phyloP scores from a whole-genome alignment of 129 eudicot species.

The Artemisia tridentata region DNA sequence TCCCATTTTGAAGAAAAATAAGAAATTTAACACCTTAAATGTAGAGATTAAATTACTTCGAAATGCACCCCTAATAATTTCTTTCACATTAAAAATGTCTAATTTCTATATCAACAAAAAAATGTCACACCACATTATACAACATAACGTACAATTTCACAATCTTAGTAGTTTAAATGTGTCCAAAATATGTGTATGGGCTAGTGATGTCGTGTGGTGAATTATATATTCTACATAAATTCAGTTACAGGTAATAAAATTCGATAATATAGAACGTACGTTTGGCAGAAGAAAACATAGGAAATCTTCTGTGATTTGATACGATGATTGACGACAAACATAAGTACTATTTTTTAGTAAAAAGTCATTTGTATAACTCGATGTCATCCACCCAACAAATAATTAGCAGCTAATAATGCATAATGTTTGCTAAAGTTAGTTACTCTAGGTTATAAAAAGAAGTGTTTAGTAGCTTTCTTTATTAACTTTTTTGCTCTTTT shows the following conservation, averaged over 20 bases:
- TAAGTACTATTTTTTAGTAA: constrained; percentile 26
- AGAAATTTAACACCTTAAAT: too few species aligned
- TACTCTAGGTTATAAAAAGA: constrained; percentile 32
- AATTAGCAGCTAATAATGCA: constrained; percentile 49
- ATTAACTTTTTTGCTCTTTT: constrained; percentile 25
- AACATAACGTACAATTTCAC: too few species aligned
- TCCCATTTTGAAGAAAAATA: too few species aligned
- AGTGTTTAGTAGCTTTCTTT: constrained; percentile 33
- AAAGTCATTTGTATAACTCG: constrained; percentile 30
- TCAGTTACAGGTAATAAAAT: constrained; percentile 1
- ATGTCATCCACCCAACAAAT: constrained; percentile 54
- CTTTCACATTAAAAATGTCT: too few species aligned
- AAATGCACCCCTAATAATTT: too few species aligned
- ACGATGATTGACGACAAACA: constrained; percentile 27
- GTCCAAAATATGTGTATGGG: too few species aligned
- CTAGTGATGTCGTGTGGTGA: not conserved
- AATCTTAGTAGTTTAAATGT: too few species aligned
- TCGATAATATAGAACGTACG: not conserved
- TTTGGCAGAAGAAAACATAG: constrained; percentile 36
- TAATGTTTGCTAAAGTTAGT: constrained; percentile 15
- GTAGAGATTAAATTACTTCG: too few species aligned
- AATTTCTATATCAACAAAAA: too few species aligned
- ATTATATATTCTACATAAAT: constrained; percentile 1
- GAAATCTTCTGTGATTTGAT: constrained; percentile 52
- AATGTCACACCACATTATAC: too few species aligned